Conservation (phyloP, 345 rosid genomes). For the Alliaria petiolata region DNA sequence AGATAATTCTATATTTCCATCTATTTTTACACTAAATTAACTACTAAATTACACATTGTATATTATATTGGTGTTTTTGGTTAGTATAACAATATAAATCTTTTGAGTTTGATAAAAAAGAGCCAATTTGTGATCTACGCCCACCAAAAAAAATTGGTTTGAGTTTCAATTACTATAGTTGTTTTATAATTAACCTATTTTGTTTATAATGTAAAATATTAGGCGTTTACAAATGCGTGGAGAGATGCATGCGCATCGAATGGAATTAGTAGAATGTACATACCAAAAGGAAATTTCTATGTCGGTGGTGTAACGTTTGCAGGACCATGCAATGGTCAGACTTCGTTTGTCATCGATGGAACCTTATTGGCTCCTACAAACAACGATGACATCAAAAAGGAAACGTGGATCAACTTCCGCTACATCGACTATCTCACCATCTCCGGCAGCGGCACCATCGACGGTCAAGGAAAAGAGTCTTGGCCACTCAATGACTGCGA, state of each 20-base stretch:
- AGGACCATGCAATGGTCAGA: background rate
- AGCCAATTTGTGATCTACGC: too few species aligned
- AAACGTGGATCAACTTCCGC: background rate
- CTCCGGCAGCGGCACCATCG: background rate
- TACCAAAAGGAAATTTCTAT: background rate
- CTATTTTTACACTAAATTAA: too few species aligned
- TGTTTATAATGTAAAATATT: background rate
- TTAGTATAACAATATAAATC: too few species aligned
- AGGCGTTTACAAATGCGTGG: background rate
- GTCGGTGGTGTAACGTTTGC: background rate
- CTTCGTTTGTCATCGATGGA: background rate
- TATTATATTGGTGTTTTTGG: too few species aligned
- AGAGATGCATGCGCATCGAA: constrained; percentile 1
- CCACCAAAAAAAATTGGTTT: background rate
- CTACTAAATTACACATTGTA: too few species aligned
- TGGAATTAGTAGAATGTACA: background rate
- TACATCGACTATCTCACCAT: background rate
- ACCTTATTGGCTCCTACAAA: background rate
- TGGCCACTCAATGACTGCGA: background rate
- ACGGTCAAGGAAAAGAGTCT: background rate
- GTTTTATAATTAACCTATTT: too few species aligned
- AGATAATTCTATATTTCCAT: too few species aligned
- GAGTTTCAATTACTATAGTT: background rate
- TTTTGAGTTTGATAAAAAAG: too few species aligned
- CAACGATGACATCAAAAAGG: background rate